phyloP scores from a whole-genome alignment of 805 yeast species.

The Nadsonia fulvescens region DNA sequence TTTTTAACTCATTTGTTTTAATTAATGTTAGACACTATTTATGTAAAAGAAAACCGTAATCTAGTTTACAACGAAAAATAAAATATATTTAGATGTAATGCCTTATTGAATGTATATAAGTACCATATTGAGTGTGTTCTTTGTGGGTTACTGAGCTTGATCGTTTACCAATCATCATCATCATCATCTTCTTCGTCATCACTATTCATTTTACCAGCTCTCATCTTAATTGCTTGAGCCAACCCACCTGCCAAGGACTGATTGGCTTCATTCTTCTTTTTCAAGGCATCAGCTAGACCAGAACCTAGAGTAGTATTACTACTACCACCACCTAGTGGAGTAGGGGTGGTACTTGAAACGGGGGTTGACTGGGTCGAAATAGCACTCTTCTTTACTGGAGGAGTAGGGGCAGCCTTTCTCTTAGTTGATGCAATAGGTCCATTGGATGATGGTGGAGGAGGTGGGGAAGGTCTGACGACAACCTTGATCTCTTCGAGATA shows the following conservation, averaged over 20 bases:
- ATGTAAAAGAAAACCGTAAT: no score
- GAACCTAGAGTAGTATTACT: conserved; percentile 23
- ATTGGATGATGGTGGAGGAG: no score
- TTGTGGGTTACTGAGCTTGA: no score
- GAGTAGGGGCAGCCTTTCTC: conserved; percentile 15
- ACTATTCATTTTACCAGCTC: conserved; percentile 50
- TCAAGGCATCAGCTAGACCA: conserved; percentile 53
- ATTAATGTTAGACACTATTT: no score
- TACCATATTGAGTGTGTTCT: no score
- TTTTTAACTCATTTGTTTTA: no score
- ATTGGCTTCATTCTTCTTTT: conserved; percentile 44
- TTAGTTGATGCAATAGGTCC: conserved; percentile 13
- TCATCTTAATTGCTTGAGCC: conserved; percentile 71
- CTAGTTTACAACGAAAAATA: no score
- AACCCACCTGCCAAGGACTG: conserved; percentile 59
- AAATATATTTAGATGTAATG: no score
- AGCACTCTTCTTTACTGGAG: conserved; percentile 11
- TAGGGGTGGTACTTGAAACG: conserved; percentile 8
- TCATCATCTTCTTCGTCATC: conserved; percentile 36
- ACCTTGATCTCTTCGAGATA: conserved; percentile 34
- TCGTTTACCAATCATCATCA: no score
- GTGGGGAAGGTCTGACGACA: conserved; percentile 11
- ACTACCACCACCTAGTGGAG: conserved; percentile 10
- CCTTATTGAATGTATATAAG: no score
- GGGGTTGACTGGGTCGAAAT: conserved; percentile 5